These are phyloP conservation scores for Raffaelea albimanens DNA, from an alignment of 2,329 filamentous ascomycete species.

Conservation along the genomic window DNA sequence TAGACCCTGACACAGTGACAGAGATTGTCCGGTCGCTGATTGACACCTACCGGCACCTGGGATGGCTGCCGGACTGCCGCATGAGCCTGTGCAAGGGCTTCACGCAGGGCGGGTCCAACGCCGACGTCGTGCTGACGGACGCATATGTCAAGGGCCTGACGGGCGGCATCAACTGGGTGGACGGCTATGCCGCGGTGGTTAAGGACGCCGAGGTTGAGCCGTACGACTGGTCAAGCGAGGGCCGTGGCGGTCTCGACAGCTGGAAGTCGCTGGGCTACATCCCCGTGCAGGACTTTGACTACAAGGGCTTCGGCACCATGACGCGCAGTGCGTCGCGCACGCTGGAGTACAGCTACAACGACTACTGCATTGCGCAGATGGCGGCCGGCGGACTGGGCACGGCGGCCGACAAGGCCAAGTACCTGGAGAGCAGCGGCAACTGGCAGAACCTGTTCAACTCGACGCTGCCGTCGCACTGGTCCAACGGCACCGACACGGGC, in stretches of 20 bases:
- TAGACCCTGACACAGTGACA: conserved; percentile 55
- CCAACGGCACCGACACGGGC: conserved; percentile 49
- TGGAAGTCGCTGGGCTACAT: conserved; percentile 68
- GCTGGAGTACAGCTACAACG: conserved; percentile 70
- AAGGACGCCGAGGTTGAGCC: conserved; percentile 55
- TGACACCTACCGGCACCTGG: conserved; percentile 60
- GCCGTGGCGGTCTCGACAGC: conserved; percentile 59
- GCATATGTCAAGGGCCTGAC: conserved; percentile 57
- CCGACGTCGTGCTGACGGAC: conserved; percentile 60
- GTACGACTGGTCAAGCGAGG: conserved; percentile 59
- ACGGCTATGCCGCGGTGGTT: conserved; percentile 60
- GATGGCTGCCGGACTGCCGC: conserved; percentile 65
- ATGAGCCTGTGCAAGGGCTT: conserved; percentile 69
- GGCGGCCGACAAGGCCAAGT: conserved; percentile 47
- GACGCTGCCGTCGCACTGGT: conserved; percentile 43
- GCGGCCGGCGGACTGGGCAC: conserved; percentile 44
- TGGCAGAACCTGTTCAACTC: conserved; percentile 59
- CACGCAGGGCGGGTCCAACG: conserved; percentile 68
- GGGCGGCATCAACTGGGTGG: conserved; percentile 53
- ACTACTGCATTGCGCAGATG: conserved; percentile 59
- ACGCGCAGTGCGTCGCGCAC: conserved; percentile 64
- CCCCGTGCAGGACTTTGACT: conserved; percentile 59
- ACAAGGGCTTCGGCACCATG: conserved; percentile 56
- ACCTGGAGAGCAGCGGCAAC: conserved; percentile 48
- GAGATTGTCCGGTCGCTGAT: conserved; percentile 62